These are phyloP conservation scores for Musa schizocarpa DNA, from an alignment of 176 grass and related monocot genomes.

Conservation along the genomic window DNA sequence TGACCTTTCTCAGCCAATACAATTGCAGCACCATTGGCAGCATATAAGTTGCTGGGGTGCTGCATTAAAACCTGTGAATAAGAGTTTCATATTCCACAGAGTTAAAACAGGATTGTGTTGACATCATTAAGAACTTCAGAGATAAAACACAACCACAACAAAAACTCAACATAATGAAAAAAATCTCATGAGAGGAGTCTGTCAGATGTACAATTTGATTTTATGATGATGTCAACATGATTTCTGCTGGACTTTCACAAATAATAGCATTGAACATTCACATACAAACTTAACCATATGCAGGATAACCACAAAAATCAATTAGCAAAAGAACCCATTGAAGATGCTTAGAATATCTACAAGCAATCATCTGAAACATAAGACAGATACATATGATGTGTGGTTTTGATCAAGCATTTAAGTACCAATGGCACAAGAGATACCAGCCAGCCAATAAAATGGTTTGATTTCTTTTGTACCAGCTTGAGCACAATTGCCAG, in stretches of 20 bases:
- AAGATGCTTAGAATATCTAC: neutral
- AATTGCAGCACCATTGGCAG: slow-evolving; percentile 90
- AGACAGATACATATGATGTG: too few relatives aligned
- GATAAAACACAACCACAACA: neutral
- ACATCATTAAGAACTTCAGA: neutral
- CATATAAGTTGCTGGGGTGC: slow-evolving; percentile 75
- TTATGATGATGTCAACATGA: neutral
- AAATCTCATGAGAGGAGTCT: neutral
- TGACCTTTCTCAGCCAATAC: slow-evolving; percentile 83
- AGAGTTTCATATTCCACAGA: slow-evolving; percentile 4
- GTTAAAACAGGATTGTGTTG: neutral
- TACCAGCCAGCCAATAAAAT: too few relatives aligned
- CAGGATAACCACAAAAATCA: neutral
- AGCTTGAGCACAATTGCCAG: too few relatives aligned
- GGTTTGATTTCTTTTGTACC: too few relatives aligned
- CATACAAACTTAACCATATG: neutral
- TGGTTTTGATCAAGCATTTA: too few relatives aligned
- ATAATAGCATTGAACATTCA: neutral
- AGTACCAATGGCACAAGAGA: too few relatives aligned
- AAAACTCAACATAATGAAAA: neutral
- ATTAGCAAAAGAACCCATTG: neutral
- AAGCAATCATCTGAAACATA: too few relatives aligned
- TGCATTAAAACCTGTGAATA: slow-evolving; percentile 61
- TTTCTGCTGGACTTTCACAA: too few relatives aligned
- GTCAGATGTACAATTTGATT: neutral